Conservation (phyloP, 805 yeast genomes). For the Teunomyces funiuensis region DNA sequence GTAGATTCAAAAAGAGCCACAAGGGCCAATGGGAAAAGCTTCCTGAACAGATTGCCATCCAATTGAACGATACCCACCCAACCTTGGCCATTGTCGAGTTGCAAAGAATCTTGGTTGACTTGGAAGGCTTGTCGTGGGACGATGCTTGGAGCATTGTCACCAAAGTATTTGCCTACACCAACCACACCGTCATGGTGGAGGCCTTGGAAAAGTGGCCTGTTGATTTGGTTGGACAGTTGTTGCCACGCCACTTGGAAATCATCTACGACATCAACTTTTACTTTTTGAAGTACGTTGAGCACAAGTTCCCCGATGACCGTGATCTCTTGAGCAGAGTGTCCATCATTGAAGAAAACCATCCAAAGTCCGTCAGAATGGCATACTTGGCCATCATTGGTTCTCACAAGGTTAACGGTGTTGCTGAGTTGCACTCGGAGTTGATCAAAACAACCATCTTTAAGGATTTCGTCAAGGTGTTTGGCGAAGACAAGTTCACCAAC, state of each 20-base stretch:
- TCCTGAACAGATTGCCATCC: constrained; percentile 85
- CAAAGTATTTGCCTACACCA: constrained; percentile 83
- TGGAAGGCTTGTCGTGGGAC: constrained; percentile 79
- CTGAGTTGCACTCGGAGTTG: constrained; percentile 90
- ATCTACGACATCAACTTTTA: constrained; percentile 80
- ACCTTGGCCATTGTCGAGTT: constrained; percentile 88
- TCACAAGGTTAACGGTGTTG: constrained; percentile 93
- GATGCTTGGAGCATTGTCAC: constrained; percentile 85
- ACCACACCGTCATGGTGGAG: constrained; percentile 93
- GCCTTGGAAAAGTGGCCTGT: constrained; percentile 97
- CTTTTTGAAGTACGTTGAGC: constrained; percentile 76
- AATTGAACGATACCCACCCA: constrained; percentile 93
- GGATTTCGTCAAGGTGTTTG: constrained; percentile 84
- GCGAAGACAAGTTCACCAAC: constrained; percentile 80
- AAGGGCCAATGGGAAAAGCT: constrained; percentile 77
- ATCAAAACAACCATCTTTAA: constrained; percentile 85
- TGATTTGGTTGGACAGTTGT: constrained; percentile 68
- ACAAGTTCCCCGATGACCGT: constrained; percentile 71
- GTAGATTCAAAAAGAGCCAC: constrained; percentile 78
- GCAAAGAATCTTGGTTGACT: constrained; percentile 80
- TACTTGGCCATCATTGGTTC: constrained; percentile 87
- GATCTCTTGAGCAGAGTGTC: constrained; percentile 71
- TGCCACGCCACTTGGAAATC: constrained; percentile 90
- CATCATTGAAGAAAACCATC: constrained; percentile 76
- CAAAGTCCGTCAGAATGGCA: constrained; percentile 91